Conservation (phyloP, 345 rosid species). For the Citrus hindsii region DNA sequence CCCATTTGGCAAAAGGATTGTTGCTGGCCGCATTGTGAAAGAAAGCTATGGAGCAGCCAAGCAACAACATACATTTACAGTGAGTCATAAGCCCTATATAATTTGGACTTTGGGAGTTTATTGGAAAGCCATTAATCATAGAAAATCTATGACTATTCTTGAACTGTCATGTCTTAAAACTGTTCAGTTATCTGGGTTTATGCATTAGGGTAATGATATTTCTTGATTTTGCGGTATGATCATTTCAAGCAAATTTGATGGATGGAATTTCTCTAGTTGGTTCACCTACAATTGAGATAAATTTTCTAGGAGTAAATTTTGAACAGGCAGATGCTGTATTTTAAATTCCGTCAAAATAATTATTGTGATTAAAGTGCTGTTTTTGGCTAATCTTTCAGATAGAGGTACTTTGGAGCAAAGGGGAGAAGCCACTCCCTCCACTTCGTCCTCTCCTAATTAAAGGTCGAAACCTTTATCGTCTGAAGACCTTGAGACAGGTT, state of each 20-base stretch:
- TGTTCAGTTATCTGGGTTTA: background rate
- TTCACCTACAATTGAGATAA: too few relatives aligned
- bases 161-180: background rate
- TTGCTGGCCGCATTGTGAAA: slow-evolving; percentile 54
- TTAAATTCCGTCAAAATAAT: too few relatives aligned
- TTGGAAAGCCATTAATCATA: background rate
- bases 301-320: too few relatives aligned
- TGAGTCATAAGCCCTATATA: slow-evolving; percentile 22
- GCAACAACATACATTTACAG: slow-evolving; percentile 74
- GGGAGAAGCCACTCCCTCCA: slow-evolving; percentile 52
- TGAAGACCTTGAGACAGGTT: slow-evolving; percentile 58
- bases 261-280: too few relatives aligned
- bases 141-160: background rate
- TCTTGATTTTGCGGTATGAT: too few relatives aligned
- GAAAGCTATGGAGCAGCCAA: slow-evolving; percentile 70
- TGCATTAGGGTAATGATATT: background rate
- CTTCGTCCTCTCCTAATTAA: slow-evolving; percentile 59
- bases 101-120: background rate
- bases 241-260: too few relatives aligned
- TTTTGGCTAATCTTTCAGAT: slow-evolving; percentile 2
- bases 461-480: slow-evolving; percentile 57
- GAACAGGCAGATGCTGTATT: too few relatives aligned
- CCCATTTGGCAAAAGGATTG: slow-evolving; percentile 44
- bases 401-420: slow-evolving; percentile 72
- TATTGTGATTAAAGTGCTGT: too few relatives aligned